Base-by-base conservation (phyloP, 441 rosid species). In the Sinapis alba region DNA sequence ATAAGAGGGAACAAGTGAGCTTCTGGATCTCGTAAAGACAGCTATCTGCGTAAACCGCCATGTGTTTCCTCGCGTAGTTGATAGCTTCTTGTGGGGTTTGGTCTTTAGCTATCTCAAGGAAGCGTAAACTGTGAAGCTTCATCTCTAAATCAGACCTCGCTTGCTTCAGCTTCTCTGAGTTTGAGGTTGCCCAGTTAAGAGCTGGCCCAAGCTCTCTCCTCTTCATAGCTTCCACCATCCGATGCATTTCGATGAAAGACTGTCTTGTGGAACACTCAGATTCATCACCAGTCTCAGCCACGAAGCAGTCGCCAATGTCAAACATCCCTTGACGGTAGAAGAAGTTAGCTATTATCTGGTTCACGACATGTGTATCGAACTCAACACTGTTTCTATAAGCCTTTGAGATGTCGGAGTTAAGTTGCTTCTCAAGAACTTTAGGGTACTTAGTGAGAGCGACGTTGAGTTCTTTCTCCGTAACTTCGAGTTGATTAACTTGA, bases 271-370 rank as follows among this genome's bases (percentile, higher is more conserved):
- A 72, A 57, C 80, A 68, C 65, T 82, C 88, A 34, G 79, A 53
- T 43, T 81, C 86, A 62, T 81, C 86, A 58, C 78, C 79, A 3
- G 84, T 70, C 72, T 86, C 88, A 1, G 30, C 67, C 45, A 84
- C 43, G 69, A 88, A 84, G 67, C 83, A 86, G 78, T 88, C 92
- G 11, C 89, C 87, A 1, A 83, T 15, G 3, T 88, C 87, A 47
- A 86, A 86, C 69, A 86, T 62, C 18, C 89, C 89, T 63, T 82
- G 84, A 41, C 81, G 67, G 47, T 88, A 86, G 74, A 88, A 86
- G 67, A 84, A 89, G 65, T 77, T 78, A 1, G 84, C 85, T 64
- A 88, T 79, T 34, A 88, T 73, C 65, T 86, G 84, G 80, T 81
- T 83, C 50, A 83, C 67, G 3, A 82, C 75, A 64, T 62, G 73